These are phyloP conservation scores for Hippophae tibetana DNA, from an alignment of 306 rosid genomes.

Conservation along the genomic window DNA sequence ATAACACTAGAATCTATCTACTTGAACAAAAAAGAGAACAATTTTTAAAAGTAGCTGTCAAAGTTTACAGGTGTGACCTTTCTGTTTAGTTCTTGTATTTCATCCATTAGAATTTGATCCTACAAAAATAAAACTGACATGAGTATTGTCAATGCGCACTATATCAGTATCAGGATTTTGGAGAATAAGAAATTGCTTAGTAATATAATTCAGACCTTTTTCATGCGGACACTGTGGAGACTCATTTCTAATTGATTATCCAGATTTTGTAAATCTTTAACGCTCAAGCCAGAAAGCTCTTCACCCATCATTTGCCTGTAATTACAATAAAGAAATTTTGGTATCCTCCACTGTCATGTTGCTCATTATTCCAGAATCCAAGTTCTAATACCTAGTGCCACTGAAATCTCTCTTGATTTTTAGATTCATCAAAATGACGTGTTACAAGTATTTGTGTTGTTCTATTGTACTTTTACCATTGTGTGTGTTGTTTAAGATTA, in stretches of 20 bases:
- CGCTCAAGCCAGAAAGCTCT: conserved; percentile 64
- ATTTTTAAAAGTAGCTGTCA: conserved; percentile 10
- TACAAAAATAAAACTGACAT: conserved; percentile 23
- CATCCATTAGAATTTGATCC: conserved; percentile 69
- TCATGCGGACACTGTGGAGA: conserved; percentile 64
- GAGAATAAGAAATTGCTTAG: background rate
- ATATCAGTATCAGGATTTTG: conserved; percentile 1
- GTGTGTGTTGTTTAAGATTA: no score
- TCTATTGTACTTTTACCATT: no score
- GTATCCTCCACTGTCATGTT: no score
- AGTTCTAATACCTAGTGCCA: background rate
- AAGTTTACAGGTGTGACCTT: conserved; percentile 52
- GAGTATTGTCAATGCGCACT: conserved; percentile 2
- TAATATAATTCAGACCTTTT: conserved; percentile 37
- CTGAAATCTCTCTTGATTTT: background rate
- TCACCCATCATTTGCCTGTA: conserved; percentile 89
- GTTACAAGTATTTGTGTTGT: background rate
- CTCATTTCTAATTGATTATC: conserved; percentile 79
- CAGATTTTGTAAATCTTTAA: conserved; percentile 55
- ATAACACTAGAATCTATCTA: background rate
- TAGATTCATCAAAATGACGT: background rate
- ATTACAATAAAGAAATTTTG: background rate
- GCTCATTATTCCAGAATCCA: background rate
- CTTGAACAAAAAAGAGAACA: background rate
- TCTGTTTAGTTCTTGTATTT: conserved; percentile 68